Conservation (phyloP, 352 stramenopile genomes). For the Pythium aphanidermatum region DNA sequence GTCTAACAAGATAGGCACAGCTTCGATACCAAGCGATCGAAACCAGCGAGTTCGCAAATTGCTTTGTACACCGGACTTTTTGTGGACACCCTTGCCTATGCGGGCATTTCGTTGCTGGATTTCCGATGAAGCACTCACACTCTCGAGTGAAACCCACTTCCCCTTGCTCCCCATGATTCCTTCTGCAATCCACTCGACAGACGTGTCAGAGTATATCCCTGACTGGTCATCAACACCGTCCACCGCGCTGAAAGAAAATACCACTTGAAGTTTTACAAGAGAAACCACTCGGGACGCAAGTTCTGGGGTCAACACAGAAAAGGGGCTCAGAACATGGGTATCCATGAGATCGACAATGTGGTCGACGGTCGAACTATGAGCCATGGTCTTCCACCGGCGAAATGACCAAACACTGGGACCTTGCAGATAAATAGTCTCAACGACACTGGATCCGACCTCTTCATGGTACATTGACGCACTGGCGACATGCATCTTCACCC, state of each 20-base stretch:
- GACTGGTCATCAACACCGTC: conserved; percentile 27
- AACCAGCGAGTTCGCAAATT: conserved; percentile 49
- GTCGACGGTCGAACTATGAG: conserved; percentile 12
- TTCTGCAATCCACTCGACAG: conserved; percentile 69
- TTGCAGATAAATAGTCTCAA: conserved; percentile 54
- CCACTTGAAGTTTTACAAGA: conserved; percentile 53
- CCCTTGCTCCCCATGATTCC: conserved; percentile 35
- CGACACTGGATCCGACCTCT: conserved; percentile 41
- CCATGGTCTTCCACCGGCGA: conserved; percentile 33
- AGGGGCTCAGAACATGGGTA: conserved; percentile 28
- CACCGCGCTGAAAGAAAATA: conserved; percentile 71
- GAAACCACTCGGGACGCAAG: conserved; percentile 25
- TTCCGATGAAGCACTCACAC: conserved; percentile 48
- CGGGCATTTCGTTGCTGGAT: conserved; percentile 71
- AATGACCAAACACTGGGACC: conserved; percentile 59
- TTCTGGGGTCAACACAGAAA: conserved; percentile 35
- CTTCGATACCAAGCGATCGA: conserved; percentile 44
- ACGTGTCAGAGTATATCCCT: conserved; percentile 49
- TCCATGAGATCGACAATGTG: conserved; percentile 54
- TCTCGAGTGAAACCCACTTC: conserved; percentile 67
- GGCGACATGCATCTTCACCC: conserved; percentile 37
- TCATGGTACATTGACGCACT: conserved; percentile 81
- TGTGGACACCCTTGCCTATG: conserved; percentile 49
- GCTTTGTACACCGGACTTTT: conserved; percentile 21
- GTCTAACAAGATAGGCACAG: conserved; percentile 47